phyloP scores from a whole-genome alignment of 2,329 filamentous ascomycete genomes.

The Teratosphaeria viscida region DNA sequence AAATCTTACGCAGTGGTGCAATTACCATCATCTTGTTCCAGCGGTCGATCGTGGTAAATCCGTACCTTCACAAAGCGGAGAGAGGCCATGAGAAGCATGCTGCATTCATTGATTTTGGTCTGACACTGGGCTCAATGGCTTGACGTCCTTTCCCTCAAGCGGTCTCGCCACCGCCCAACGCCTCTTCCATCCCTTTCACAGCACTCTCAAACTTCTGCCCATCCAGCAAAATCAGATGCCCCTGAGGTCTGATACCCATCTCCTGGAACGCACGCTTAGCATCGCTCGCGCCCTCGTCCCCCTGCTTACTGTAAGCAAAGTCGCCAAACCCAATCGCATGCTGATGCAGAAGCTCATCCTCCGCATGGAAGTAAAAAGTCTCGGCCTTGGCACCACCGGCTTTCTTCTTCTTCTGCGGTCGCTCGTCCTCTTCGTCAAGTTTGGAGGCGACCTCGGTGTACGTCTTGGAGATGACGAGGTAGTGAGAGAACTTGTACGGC shows the following conservation, averaged over 20 bases:
- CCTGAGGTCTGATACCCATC: slow-evolving; percentile 72
- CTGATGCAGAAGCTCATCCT: slow-evolving; percentile 80
- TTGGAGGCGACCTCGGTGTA: slow-evolving; percentile 80
- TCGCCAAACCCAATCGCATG: slow-evolving; percentile 59
- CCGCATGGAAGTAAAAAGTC: slow-evolving; percentile 85
- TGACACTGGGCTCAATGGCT: background rate
- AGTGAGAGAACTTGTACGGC: slow-evolving; percentile 87
- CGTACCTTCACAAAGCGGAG: too few species aligned
- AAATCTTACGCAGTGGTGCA: too few species aligned
- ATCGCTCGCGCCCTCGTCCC: slow-evolving; percentile 70
- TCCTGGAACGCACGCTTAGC: slow-evolving; percentile 94
- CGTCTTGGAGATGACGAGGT: slow-evolving; percentile 82
- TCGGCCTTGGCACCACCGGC: slow-evolving; percentile 37
- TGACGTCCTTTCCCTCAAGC: background rate
- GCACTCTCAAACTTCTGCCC: slow-evolving; percentile 63
- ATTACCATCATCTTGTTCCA: too few species aligned
- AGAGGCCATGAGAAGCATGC: too few species aligned
- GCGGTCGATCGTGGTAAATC: too few species aligned
- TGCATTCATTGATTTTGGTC: too few species aligned
- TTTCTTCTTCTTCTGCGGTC: slow-evolving; percentile 54
- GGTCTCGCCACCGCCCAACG: slow-evolving; percentile 40
- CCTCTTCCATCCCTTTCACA: slow-evolving; percentile 65
- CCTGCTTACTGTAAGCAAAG: slow-evolving; percentile 69
- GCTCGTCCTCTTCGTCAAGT: slow-evolving; percentile 56
- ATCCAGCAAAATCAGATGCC: slow-evolving; percentile 80